phyloP scores from a whole-genome alignment of 345 rosid species.

The Syzygium oleosum region DNA sequence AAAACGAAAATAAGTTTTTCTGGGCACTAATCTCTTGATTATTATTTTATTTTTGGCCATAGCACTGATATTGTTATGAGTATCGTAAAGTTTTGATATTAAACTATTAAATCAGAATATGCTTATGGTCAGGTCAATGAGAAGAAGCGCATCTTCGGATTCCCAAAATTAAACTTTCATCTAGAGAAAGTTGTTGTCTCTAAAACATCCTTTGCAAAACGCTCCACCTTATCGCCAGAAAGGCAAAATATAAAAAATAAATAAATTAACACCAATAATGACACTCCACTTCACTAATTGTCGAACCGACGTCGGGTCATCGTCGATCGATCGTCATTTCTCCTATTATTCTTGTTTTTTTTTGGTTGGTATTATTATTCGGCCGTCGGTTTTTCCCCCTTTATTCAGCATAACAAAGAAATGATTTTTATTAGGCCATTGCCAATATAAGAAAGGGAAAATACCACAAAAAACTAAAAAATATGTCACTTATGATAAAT shows the following conservation, averaged over 20 bases:
- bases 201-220: neutral
- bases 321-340: neutral
- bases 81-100: neutral
- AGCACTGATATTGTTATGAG: neutral
- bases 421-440: too few species aligned
- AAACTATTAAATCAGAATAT: neutral
- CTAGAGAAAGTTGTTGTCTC: neutral
- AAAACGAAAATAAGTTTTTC: neutral
- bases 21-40: neutral
- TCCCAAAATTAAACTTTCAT: neutral
- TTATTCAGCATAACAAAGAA: neutral
- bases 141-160: neutral
- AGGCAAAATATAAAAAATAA: neutral
- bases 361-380: too few species aligned
- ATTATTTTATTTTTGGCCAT: too few species aligned
- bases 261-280: neutral
- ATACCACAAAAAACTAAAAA: neutral
- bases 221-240: neutral
- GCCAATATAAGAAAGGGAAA: too few species aligned
- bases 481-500: too few species aligned
- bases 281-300: neutral
- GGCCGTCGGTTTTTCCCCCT: neutral
- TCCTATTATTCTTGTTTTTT: neutral
- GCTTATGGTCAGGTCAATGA: neutral
- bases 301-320: neutral